Conservation (phyloP, 2,329 filamentous ascomycete species). For the Hymenotorrendiella dingleyae region DNA sequence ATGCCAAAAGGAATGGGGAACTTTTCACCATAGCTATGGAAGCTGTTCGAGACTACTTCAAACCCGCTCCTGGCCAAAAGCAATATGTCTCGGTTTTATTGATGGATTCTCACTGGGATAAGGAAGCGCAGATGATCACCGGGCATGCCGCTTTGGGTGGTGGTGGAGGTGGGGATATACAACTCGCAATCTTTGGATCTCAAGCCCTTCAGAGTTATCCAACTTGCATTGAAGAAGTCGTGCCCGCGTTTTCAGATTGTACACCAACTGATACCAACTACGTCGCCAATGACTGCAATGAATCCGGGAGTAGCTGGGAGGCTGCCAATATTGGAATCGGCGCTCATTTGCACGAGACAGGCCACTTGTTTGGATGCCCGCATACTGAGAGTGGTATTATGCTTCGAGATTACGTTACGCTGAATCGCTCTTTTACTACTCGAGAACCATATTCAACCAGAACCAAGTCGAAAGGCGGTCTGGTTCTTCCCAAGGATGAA, state of each 20-base stretch:
- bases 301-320: conserved; percentile 89
- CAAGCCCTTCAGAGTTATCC: conserved; percentile 91
- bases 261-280: conserved; percentile 76
- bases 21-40: conserved; percentile 73
- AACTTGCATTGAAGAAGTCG: conserved; percentile 80
- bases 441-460: conserved; percentile 82
- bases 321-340: conserved; percentile 92
- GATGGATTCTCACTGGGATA: conserved; percentile 86
- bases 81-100: conserved; percentile 84
- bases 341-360: conserved; percentile 85
- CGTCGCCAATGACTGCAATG: conserved; percentile 80
- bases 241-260: conserved; percentile 83
- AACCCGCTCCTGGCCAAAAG: conserved; percentile 67
- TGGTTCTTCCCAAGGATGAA: conserved; percentile 72
- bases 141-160: conserved; percentile 86
- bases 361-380: conserved; percentile 83
- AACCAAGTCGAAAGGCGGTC: conserved; percentile 74
- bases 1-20: conserved; percentile 63
- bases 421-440: conserved; percentile 78
- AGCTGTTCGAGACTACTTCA: conserved; percentile 73
- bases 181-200: conserved; percentile 86
- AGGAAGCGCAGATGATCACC: conserved; percentile 58
- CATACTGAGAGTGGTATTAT: conserved; percentile 90
- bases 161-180: conserved; percentile 65
- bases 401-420: conserved; percentile 76